A percentile compares a stretch with the other conserved stretches of the same genome.
phyloP scores from a whole-genome alignment of 2,329 filamentous ascomycete genomes.

The Cercospora canescens region DNA sequence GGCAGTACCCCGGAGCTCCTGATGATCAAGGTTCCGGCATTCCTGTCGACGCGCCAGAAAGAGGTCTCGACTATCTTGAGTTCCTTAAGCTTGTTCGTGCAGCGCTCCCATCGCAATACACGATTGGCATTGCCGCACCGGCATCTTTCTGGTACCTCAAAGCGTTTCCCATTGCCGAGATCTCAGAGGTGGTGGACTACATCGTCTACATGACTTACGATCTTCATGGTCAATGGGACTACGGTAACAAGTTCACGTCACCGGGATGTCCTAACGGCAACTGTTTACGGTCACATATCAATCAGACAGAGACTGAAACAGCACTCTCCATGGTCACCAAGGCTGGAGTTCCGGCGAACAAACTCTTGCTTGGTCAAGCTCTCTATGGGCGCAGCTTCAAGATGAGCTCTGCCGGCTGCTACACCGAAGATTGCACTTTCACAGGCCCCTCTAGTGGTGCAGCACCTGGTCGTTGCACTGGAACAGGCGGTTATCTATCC shows the following conservation, averaged over 20 bases:
- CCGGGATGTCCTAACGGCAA: conserved; percentile 35
- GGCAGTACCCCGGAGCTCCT: conserved; percentile 14
- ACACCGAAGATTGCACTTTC: conserved; percentile 28
- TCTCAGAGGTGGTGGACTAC: conserved; percentile 28
- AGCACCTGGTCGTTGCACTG: conserved; percentile 31
- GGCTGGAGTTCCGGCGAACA: conserved; percentile 19
- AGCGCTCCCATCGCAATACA: conserved; percentile 16
- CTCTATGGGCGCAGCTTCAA: conserved; percentile 42
- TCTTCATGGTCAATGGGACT: conserved; percentile 44
- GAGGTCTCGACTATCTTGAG: conserved; percentile 13
- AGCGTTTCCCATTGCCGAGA: conserved; percentile 29
- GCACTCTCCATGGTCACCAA: conserved; percentile 25
- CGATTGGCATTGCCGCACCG: conserved; percentile 32
- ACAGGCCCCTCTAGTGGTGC: conserved; percentile 32
- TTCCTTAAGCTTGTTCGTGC: conserved; percentile 18
- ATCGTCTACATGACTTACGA: conserved; percentile 28
- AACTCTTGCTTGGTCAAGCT: conserved; percentile 40
- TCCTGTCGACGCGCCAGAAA: conserved; percentile 5
- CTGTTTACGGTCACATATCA: conserved; percentile 36
- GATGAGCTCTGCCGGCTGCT: conserved; percentile 33
- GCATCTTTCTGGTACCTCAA: conserved; percentile 37
- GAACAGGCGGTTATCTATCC: conserved; percentile 3
- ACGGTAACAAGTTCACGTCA: conserved; percentile 33
- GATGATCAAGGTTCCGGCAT: conserved; percentile 9
- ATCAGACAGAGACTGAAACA: conserved; percentile 27